Conservation (phyloP, 1,139 yeast genomes). For the Pichia sp. region DNA sequence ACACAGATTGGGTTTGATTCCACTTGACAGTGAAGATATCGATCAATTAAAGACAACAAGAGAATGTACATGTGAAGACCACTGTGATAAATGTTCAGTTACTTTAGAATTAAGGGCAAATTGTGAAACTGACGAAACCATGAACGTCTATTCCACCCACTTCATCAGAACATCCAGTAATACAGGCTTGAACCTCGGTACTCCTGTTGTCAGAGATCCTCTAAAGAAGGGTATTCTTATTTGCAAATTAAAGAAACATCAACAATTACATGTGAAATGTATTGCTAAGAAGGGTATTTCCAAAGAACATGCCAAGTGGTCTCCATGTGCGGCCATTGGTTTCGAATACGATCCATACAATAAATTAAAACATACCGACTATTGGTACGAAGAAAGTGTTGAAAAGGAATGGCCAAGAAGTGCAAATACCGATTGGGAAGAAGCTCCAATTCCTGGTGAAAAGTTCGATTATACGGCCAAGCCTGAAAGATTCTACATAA, state of each 20-base stretch:
- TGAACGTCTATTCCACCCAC: conserved; percentile 90
- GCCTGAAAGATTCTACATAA: conserved; percentile 79
- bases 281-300: conserved; percentile 98
- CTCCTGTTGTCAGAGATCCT: conserved; percentile 80
- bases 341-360: conserved; percentile 99
- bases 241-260: conserved; percentile 91
- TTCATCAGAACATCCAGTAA: conserved; percentile 52
- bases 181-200: conserved; percentile 55
- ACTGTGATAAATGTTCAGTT: conserved; percentile 93
- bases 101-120: conserved; percentile 81
- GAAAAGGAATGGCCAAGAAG: conserved; percentile 92
- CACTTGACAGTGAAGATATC: conserved; percentile 80
- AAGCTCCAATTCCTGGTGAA: conserved; percentile 88
- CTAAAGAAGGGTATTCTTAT: conserved; percentile 80
- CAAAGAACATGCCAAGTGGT: conserved; percentile 98
- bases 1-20: conserved; percentile 90
- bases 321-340: conserved; percentile 96
- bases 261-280: conserved; percentile 84
- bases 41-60: conserved; percentile 79
- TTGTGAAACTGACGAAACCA: conserved; percentile 84
- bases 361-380: conserved; percentile 91
- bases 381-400: conserved; percentile 92
- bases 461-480: conserved; percentile 81
- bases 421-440: conserved; percentile 93
- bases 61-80: conserved; percentile 97